A percentile compares a stretch with the other conserved stretches of the same genome.
Evolutionary conservation across 2,329 filamentous ascomycete genomes (phyloP).

Genomic region (Penicillium sp.): DNA sequence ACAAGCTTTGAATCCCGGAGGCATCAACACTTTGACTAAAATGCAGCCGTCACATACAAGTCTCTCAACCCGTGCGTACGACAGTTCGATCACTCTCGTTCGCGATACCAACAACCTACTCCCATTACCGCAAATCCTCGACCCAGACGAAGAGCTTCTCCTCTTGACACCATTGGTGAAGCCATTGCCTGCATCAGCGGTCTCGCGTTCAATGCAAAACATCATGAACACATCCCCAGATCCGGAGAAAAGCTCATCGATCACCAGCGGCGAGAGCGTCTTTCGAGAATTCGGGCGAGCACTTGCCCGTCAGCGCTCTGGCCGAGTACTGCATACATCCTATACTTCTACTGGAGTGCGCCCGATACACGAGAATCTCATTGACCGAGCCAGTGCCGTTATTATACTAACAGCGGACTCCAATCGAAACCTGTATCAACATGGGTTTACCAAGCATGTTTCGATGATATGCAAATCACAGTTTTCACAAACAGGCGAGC

Average conservation of each 20-base stretch:
- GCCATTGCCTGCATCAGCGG: conserved; percentile 82
- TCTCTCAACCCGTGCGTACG: conserved; percentile 81
- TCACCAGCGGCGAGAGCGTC: conserved; percentile 90
- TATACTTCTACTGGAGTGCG: conserved; percentile 91
- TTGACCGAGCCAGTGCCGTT: conserved; percentile 81
- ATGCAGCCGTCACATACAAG: conserved; percentile 78
- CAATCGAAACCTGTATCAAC: conserved; percentile 88
- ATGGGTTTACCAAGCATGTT: conserved; percentile 92
- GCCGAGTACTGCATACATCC: conserved; percentile 85
- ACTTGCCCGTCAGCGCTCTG: conserved; percentile 78
- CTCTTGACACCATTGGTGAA: conserved; percentile 86
- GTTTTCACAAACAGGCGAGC: conserved; percentile 34
- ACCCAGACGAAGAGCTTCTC: conserved; percentile 82
- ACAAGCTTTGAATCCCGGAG: conserved; percentile 81
- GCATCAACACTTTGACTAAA: conserved; percentile 69
- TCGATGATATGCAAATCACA: conserved; percentile 75
- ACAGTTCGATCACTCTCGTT: conserved; percentile 88
- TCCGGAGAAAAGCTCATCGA: conserved; percentile 57
- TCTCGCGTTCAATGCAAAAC: conserved; percentile 65
- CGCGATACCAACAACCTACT: conserved; percentile 81
- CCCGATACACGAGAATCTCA: conserved; percentile 88
- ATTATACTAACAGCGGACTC: conserved; percentile 91
- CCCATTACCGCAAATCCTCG: conserved; percentile 75
- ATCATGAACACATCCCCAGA: conserved; percentile 45
- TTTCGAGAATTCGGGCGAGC: conserved; percentile 86